These are phyloP conservation scores for Ganoderma sinense DNA, from an alignment of 1,284 basidiomycete species.

Conservation along the genomic window DNA sequence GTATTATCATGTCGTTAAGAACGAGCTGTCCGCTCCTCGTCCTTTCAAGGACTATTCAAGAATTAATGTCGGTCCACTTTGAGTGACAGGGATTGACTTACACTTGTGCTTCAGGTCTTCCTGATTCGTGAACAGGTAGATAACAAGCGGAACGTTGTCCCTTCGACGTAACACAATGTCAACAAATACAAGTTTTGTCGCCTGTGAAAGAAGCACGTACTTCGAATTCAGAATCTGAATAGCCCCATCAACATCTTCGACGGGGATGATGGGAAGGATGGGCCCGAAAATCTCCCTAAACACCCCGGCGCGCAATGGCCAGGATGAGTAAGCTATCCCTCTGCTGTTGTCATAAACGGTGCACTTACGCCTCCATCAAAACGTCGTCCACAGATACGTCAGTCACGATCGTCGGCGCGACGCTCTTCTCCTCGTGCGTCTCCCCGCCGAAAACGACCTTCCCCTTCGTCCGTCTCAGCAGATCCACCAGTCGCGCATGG, in stretches of 20 bases:
- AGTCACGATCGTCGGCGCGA: slow-evolving; percentile 57
- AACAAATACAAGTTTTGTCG: background rate
- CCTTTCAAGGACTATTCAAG: slow-evolving; percentile 49
- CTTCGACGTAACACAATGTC: slow-evolving; percentile 34
- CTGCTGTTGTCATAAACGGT: background rate
- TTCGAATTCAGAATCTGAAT: slow-evolving; percentile 56
- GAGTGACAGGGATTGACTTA: slow-evolving; percentile 40
- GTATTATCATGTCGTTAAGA: slow-evolving; percentile 61
- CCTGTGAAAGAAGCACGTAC: slow-evolving; percentile 37
- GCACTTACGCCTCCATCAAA: slow-evolving; percentile 62
- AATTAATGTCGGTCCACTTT: slow-evolving; percentile 20
- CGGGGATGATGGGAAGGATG: slow-evolving; percentile 67
- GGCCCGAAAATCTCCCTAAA: slow-evolving; percentile 74
- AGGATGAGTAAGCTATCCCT: background rate
- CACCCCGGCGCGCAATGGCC: background rate
- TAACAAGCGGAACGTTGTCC: slow-evolving; percentile 51
- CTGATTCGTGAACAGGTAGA: slow-evolving; percentile 58
- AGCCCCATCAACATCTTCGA: slow-evolving; percentile 61
- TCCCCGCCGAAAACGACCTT: slow-evolving; percentile 63
- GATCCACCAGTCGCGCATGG: slow-evolving; percentile 55
- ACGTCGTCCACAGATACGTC: slow-evolving; percentile 56
- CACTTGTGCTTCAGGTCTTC: slow-evolving; percentile 47
- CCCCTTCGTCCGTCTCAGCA: slow-evolving; percentile 63
- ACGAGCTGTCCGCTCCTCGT: slow-evolving; percentile 59
- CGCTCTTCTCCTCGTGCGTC: slow-evolving; percentile 46